A percentile compares a stretch with the other conserved stretches of the same genome.
Evolutionary conservation across 345 rosid genomes (phyloP).

Genomic region (Mangifera indica): DNA sequence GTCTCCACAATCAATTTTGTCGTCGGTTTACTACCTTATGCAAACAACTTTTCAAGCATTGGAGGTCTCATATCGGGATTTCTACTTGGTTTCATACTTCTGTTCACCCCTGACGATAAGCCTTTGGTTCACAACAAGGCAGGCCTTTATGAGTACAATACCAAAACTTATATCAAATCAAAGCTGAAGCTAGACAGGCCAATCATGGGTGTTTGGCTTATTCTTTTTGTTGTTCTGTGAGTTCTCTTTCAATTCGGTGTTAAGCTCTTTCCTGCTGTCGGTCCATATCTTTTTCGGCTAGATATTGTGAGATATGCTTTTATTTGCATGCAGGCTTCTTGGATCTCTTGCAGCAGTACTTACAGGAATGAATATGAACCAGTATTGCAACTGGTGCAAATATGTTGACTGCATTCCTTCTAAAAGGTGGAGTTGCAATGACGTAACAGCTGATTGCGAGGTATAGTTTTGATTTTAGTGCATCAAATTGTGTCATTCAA

Average conservation of each 20-base stretch:
- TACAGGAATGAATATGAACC: no score
- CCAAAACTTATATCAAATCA: constrained; percentile 42
- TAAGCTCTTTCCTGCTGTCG: not conserved
- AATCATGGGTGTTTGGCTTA: constrained; percentile 45
- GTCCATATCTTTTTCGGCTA: not conserved
- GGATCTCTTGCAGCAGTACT: constrained; percentile 50
- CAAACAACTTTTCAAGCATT: constrained; percentile 66
- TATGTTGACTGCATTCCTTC: constrained; percentile 68
- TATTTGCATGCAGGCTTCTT: constrained; percentile 37
- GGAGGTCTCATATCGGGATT: constrained; percentile 79
- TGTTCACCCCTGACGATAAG: constrained; percentile 57
- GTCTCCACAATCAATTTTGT: constrained; percentile 51
- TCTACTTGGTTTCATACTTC: constrained; percentile 67
- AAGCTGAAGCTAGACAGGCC: constrained; percentile 74
- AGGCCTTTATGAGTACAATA: constrained; percentile 44
- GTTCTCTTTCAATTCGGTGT: constrained; percentile 22
- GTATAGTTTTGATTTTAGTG: constrained; percentile 31
- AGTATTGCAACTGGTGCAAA: constrained; percentile 71
- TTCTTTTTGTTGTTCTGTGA: constrained; percentile 57
- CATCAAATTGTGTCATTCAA: constrained; percentile 1
- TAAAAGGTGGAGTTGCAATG: constrained; percentile 74
- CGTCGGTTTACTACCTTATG: constrained; percentile 71
- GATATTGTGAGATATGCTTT: constrained; percentile 8
- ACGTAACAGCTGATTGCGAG: constrained; percentile 58
- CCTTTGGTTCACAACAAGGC: constrained; percentile 44